Percentiles rank a stretch among this genome's conserved stretches.
Evolutionary conservation across 495 filamentous ascomycete genomes (phyloP).

Genomic region (Tuber calosporum): DNA sequence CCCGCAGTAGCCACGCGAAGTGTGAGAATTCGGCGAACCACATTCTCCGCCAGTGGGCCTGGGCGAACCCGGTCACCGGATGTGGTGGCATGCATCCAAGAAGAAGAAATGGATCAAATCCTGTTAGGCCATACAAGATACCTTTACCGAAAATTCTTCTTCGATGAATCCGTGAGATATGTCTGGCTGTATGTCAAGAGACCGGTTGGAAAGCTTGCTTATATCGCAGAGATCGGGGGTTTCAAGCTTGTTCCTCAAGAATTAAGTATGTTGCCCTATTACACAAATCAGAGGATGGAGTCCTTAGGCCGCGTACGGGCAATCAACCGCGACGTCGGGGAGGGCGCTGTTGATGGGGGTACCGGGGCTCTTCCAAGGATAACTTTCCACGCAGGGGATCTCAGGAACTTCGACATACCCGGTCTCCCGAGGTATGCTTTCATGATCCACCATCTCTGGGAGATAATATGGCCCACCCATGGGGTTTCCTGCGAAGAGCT

Average conservation of each 20-base stretch:
- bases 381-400: neutral
- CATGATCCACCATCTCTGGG: neutral
- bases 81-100: neutral
- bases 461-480: neutral
- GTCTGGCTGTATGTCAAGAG: neutral
- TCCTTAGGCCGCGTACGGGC: neutral
- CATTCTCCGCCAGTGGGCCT: neutral
- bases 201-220: neutral
- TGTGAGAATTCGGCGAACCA: neutral
- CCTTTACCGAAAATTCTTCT: conserved; percentile 5
- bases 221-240: neutral
- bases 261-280: neutral
- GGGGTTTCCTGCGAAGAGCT: neutral
- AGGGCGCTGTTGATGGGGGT: neutral
- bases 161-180: neutral
- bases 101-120: neutral
- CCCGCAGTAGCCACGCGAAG: neutral
- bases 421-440: neutral
- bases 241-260: neutral
- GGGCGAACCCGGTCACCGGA: neutral
- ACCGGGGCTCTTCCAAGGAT: neutral
- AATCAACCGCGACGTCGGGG: neutral
- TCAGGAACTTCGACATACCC: neutral
- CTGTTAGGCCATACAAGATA: neutral
- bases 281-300: neutral